Conservation (phyloP, 1,139 yeast genomes). For the Yamadazyma siamensis region DNA sequence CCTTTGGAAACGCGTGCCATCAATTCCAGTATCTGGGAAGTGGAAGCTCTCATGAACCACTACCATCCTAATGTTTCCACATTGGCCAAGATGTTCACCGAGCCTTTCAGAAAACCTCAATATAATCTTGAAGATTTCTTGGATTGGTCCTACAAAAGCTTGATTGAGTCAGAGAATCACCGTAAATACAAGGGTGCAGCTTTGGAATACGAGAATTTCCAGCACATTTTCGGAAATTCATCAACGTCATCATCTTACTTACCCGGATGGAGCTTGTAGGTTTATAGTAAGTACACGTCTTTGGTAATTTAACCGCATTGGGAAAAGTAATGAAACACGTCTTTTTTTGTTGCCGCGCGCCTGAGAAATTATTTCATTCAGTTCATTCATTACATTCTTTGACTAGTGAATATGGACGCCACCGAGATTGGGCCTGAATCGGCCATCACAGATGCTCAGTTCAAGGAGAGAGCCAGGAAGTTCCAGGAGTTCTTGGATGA, state of each 20-base stretch:
- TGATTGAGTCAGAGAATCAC: conserved; percentile 69
- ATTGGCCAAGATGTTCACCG: conserved; percentile 79
- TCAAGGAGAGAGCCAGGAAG: conserved; percentile 79
- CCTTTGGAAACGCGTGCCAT: conserved; percentile 81
- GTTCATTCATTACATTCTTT: conserved; percentile 1
- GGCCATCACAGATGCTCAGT: conserved; percentile 39
- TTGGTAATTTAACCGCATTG: conserved; percentile 20
- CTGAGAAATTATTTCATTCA: conserved; percentile 2
- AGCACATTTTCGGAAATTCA: conserved; percentile 26
- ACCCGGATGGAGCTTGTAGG: conserved; percentile 27
- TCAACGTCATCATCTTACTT: conserved; percentile 14
- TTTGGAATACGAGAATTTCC: conserved; percentile 69
- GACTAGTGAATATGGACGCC: conserved; percentile 4
- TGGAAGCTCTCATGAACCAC: conserved; percentile 77
- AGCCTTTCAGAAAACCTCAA: conserved; percentile 83
- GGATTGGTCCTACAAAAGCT: conserved; percentile 81
- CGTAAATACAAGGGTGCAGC: conserved; percentile 76
- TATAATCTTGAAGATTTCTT: conserved; percentile 92
- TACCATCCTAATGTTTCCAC: conserved; percentile 96
- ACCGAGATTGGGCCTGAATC: conserved; percentile 7
- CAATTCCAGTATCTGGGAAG: conserved; percentile 88
- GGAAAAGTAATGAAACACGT: conserved; percentile 36
- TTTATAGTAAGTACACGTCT: conserved; percentile 1
- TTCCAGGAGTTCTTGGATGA: conserved; percentile 85
- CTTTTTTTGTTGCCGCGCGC: conserved; percentile 8